Evolutionary conservation across 768 basidiomycete genomes (phyloP).

Genomic region (Panaeolus cyanescens): DNA sequence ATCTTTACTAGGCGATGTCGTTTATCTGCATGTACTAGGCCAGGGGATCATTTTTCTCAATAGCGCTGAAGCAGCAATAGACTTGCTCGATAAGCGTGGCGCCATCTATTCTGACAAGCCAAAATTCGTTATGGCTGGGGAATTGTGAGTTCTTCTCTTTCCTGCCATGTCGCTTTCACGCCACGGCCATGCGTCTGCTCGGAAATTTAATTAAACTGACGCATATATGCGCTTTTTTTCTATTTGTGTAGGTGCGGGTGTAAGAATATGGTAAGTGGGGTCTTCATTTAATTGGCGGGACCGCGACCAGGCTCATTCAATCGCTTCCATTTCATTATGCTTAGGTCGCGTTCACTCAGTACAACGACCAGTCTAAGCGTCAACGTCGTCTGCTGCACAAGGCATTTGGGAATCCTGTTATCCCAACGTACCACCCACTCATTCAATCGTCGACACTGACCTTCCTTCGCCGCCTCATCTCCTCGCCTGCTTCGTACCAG

Average conservation of each 20-base stretch:
- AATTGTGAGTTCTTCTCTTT: slow-evolving; percentile 50
- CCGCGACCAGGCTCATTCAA: slow-evolving; percentile 9
- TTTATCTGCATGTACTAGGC: slow-evolving; percentile 15
- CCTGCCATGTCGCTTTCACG: slow-evolving; percentile 1
- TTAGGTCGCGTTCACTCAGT: slow-evolving; percentile 65
- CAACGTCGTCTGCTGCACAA: slow-evolving; percentile 70
- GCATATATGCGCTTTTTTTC: slow-evolving; percentile 6
- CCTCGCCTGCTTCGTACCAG: slow-evolving; percentile 37
- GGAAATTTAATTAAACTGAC: neutral
- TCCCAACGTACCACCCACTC: slow-evolving; percentile 60
- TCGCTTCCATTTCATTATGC: neutral
- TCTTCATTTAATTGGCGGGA: neutral
- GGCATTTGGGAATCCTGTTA: slow-evolving; percentile 54
- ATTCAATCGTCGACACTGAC: slow-evolving; percentile 56
- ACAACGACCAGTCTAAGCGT: slow-evolving; percentile 62
- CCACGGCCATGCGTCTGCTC: neutral
- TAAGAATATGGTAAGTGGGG: slow-evolving; percentile 57
- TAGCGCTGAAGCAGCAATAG: slow-evolving; percentile 55
- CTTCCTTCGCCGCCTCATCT: slow-evolving; percentile 58
- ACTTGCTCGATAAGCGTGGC: slow-evolving; percentile 71
- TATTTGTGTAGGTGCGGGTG: slow-evolving; percentile 50
- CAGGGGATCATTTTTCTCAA: slow-evolving; percentile 61
- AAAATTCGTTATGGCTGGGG: slow-evolving; percentile 65
- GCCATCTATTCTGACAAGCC: slow-evolving; percentile 78
- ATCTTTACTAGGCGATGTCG: slow-evolving; percentile 14